Conservation (phyloP, 768 basidiomycete genomes). For the Calocera viscosa region DNA sequence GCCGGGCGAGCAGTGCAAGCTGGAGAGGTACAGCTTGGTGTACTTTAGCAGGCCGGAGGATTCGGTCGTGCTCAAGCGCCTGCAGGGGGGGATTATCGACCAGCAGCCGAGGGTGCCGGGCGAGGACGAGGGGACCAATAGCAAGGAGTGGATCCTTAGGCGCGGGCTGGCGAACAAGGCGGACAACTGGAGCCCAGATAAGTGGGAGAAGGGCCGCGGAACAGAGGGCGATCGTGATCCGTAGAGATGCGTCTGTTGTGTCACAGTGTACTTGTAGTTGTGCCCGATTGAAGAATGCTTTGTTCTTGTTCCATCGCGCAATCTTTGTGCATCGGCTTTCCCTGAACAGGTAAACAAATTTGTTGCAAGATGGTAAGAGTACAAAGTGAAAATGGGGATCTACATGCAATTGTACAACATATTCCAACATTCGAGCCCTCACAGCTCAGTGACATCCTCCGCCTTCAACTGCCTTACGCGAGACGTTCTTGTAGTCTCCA, state of each 20-base stretch:
- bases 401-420: too few relatives aligned
- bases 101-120: neutral
- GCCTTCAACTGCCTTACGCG: too few relatives aligned
- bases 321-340: too few relatives aligned
- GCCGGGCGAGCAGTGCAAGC: constrained; percentile 41
- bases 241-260: too few relatives aligned
- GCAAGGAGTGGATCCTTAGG: neutral
- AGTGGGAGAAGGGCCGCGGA: neutral
- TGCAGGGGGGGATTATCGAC: constrained; percentile 19
- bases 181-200: neutral
- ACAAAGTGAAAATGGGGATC: too few relatives aligned
- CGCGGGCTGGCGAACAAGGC: neutral
- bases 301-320: too few relatives aligned
- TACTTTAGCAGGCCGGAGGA: constrained; percentile 56
- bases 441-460: too few relatives aligned
- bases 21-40: constrained; percentile 53
- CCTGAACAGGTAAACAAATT: too few relatives aligned
- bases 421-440: too few relatives aligned
- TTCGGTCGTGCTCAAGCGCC: constrained; percentile 37
- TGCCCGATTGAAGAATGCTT: too few relatives aligned
- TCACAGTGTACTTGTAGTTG: too few relatives aligned
- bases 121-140: neutral
- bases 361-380: too few relatives aligned
- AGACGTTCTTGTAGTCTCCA: constrained; percentile 8
- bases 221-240: neutral